Evolutionary conservation across 106 monocot species (phyloP).

Genomic region (Allium fistulosum): DNA sequence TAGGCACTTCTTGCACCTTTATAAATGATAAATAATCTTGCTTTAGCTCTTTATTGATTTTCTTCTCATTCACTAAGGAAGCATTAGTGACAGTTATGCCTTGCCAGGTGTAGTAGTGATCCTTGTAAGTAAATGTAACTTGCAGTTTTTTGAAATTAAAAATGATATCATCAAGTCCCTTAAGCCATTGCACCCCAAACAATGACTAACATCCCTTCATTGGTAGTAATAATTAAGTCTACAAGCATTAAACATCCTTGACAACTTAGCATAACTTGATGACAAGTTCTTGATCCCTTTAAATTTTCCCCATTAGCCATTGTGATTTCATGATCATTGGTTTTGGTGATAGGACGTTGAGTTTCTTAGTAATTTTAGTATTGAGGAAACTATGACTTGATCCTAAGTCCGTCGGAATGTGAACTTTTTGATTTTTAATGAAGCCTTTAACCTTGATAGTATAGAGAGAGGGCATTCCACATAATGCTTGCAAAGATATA

Average conservation of each 20-base stretch:
- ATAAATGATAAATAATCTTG: too few relatives aligned
- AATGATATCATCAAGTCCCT: neutral
- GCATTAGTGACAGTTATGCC: neutral
- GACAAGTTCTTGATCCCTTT: neutral
- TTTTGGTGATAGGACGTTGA: neutral
- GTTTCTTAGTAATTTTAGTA: neutral
- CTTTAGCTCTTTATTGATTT: too few relatives aligned
- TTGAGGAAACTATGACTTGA: neutral
- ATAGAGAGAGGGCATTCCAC: neutral
- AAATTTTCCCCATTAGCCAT: neutral
- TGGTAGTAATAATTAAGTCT: too few relatives aligned
- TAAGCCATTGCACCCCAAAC: neutral
- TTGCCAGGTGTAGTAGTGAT: neutral
- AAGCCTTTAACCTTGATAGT: neutral
- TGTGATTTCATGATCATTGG: neutral
- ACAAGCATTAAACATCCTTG: too few relatives aligned
- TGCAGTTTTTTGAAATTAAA: neutral
- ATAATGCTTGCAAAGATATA: neutral
- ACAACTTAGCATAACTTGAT: neutral
- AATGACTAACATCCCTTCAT: too few relatives aligned
- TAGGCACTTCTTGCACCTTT: too few relatives aligned
- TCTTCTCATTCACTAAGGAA: too few relatives aligned
- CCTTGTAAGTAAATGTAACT: neutral
- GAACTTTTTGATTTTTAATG: neutral
- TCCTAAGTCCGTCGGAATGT: neutral